Evolutionary conservation across 352 stramenopile species (phyloP), one percentile per base, ranked within the genome.

Genomic region (Phytophthora agathidicida): DNA sequence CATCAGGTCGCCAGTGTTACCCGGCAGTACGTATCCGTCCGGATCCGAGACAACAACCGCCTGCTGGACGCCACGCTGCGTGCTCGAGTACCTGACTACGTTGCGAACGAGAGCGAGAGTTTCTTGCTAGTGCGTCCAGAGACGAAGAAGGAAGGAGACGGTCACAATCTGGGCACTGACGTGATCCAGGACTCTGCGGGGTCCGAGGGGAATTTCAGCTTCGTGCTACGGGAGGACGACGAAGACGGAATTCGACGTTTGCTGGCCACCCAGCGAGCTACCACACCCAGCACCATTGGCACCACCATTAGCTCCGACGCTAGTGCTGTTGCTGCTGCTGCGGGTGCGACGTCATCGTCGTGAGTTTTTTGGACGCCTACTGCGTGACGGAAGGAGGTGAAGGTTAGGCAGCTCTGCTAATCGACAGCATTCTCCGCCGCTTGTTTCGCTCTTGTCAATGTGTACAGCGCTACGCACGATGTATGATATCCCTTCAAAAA

Each of bases 1-100:
- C 82, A 94, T 51, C 84, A 94, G 43, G 84, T 94, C 20, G 84
- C 84, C 51, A 90, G 80, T 53, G 80, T 92, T 41, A 94, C 84
- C 19, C 73, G 84, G 24, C 78, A 92, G 51, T 92, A 92, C 55
- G 83, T 94, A 7, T 87, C 75, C 7, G 79, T 90, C 43, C 81
- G 81, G 24, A 91, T 93, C 39, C 81, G 80, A 44, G 83, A 93
- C 55, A 93, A 93, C 61, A 93, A 93, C 42, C 79, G 83, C 2
- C 61, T 93, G 46, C 65, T 93, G 23, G 83, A 93, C 42, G 80
- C 83, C 22, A 89, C 80, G n/a, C 41, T 93, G 32, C 80, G 80
- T 7, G 83, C 83, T 5, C 77, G 83, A 8, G 73, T 91, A 20
- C 80, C 83, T 3, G 78, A 70, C 14, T 93, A 91, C 50, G 75